Evolutionary conservation across 108 stramenopile genomes (phyloP).

Genomic region (Cyclotella baltica): DNA sequence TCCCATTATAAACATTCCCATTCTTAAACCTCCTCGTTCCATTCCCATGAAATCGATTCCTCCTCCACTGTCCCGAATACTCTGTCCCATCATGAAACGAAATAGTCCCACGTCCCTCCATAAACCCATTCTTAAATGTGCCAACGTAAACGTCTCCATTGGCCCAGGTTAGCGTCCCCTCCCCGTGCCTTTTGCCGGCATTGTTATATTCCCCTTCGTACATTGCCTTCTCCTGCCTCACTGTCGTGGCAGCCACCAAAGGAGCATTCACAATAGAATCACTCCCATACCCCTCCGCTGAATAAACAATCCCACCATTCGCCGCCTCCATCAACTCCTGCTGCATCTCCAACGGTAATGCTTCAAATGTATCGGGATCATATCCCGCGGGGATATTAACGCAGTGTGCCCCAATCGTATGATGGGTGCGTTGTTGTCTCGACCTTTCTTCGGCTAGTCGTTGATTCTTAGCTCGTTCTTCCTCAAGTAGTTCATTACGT

Average conservation of each 20-base stretch:
- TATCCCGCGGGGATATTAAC: conserved; percentile 42
- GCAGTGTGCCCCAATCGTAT: conserved; percentile 33
- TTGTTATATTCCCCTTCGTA: conserved; percentile 64
- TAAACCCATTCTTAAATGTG: conserved; percentile 57
- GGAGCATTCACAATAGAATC: conserved; percentile 24
- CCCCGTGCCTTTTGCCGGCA: conserved; percentile 65
- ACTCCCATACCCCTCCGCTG: conserved; percentile 30
- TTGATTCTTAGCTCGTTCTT: conserved; percentile 7
- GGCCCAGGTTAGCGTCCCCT: conserved; percentile 61
- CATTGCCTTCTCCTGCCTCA: conserved; percentile 12
- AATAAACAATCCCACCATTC: conserved; percentile 10
- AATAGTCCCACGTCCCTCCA: conserved; percentile 65
- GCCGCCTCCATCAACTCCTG: conserved; percentile 40
- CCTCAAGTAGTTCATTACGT: conserved; percentile 28
- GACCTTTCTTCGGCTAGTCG: too few species aligned
- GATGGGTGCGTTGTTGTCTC: too few species aligned
- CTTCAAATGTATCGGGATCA: conserved; percentile 44
- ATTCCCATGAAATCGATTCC: conserved; percentile 66
- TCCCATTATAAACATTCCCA: conserved; percentile 67
- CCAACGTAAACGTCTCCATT: conserved; percentile 72
- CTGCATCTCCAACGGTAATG: conserved; percentile 39
- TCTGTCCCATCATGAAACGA: conserved; percentile 64
- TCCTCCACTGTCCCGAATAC: conserved; percentile 67
- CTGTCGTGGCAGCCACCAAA: conserved; percentile 12
- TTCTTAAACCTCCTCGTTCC: conserved; percentile 65